Evolutionary conservation across 257 asterid genomes (phyloP).

Genomic region (Anisodus tanguticus): DNA sequence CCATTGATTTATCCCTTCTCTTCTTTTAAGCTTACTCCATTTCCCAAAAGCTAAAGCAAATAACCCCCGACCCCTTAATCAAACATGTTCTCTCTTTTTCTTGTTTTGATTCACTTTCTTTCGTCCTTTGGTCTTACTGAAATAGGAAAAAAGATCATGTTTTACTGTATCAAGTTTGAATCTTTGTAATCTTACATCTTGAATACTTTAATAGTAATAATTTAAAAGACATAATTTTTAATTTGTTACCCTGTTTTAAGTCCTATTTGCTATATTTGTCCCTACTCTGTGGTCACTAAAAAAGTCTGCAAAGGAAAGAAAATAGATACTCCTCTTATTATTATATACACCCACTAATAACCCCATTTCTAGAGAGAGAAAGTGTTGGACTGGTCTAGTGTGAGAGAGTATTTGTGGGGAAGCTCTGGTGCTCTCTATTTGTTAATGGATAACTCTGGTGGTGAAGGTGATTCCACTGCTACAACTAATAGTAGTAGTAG

Average conservation of each 20-base stretch:
- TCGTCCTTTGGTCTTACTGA: neutral
- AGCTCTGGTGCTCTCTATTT: neutral
- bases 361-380: constrained; percentile 4
- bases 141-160: neutral
- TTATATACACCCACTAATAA: neutral
- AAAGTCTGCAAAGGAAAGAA: neutral
- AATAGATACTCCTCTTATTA: neutral
- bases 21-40: neutral
- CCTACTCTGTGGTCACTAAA: neutral
- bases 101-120: too few species aligned
- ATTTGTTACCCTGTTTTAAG: neutral
- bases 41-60: constrained; percentile 18
- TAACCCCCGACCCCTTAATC: too few species aligned
- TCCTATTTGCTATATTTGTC: neutral
- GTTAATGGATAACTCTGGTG: constrained; percentile 42
- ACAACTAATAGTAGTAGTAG: neutral
- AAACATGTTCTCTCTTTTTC: too few species aligned
- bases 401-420: neutral
- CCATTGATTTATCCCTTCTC: neutral
- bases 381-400: neutral
- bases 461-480: neutral
- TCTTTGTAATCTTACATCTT: neutral
- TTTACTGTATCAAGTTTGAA: constrained; percentile 22
- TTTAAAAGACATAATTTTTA: neutral
- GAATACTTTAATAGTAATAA: neutral